Conservation (phyloP, 306 rosid species). For the Medicago arabica region DNA sequence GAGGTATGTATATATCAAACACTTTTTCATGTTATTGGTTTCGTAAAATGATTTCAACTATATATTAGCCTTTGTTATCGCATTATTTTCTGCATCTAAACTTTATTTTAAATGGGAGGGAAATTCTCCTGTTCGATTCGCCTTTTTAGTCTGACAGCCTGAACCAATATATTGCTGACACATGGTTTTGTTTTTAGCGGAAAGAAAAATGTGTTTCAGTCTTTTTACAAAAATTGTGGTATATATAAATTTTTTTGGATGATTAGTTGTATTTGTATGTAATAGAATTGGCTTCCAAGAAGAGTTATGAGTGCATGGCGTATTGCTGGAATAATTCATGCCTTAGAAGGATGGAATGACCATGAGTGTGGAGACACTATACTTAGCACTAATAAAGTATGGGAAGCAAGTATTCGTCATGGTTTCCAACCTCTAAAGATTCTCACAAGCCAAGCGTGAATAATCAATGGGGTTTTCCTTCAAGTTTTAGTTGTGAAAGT, state of each 20-base stretch:
- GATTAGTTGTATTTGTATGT: background rate
- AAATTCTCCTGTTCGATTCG: no score
- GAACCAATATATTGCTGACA: no score
- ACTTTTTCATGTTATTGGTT: no score
- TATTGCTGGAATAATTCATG: constrained; percentile 63
- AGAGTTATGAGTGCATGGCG: constrained; percentile 77
- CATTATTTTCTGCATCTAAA: no score
- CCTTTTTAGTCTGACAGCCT: no score
- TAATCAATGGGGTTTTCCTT: background rate
- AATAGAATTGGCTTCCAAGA: constrained; percentile 65
- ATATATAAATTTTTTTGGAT: no score
- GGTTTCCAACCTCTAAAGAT: constrained; percentile 55
- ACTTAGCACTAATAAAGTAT: constrained; percentile 39
- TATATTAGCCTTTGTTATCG: no score
- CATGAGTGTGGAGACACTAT: constrained; percentile 57
- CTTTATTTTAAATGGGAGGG: no score
- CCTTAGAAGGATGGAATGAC: constrained; percentile 61
- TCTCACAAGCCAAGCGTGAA: background rate
- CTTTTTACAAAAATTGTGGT: no score
- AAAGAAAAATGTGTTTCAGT: no score
- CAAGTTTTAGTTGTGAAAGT: background rate
- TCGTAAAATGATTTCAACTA: no score
- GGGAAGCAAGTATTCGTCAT: constrained; percentile 61
- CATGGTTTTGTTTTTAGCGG: no score
- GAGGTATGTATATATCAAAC: constrained; percentile 52